A percentile compares a stretch with the other conserved stretches of the same genome.
Evolutionary conservation across 108 stramenopile genomes (phyloP).

Genomic region (Parietichytrium sp.): DNA sequence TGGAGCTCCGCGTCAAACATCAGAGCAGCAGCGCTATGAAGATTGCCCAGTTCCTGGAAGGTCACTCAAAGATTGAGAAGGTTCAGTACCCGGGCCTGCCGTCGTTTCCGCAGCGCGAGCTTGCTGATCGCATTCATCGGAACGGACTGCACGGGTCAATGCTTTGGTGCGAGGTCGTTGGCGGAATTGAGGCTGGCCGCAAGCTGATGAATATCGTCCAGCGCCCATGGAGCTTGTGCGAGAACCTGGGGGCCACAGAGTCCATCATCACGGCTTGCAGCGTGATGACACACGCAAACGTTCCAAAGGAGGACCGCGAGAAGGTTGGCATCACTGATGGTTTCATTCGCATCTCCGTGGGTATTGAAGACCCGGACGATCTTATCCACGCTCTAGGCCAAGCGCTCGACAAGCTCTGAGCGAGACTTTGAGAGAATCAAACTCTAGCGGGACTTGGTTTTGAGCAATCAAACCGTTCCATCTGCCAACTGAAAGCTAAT

Average conservation of each 20-base stretch:
- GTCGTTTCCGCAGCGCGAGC: constrained; percentile 72
- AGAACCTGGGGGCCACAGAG: constrained; percentile 76
- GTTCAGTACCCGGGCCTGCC: constrained; percentile 75
- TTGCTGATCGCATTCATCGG: constrained; percentile 73
- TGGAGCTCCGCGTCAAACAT: constrained; percentile 70
- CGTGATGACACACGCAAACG: constrained; percentile 81
- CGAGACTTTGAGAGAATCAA: too few species aligned
- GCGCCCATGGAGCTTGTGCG: constrained; percentile 76
- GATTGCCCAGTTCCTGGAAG: constrained; percentile 75
- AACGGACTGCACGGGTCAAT: constrained; percentile 76
- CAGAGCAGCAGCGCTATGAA: constrained; percentile 71
- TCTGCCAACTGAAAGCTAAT: too few species aligned
- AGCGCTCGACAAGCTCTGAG: constrained; percentile 56
- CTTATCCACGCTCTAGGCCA: constrained; percentile 14
- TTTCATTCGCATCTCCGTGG: constrained; percentile 41
- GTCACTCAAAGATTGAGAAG: constrained; percentile 70
- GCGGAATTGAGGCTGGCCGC: constrained; percentile 66
- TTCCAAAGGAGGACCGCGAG: constrained; percentile 70
- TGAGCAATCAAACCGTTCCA: too few species aligned
- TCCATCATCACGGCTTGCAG: constrained; percentile 76
- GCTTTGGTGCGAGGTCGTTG: constrained; percentile 79
- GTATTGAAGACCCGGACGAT: constrained; percentile 40
- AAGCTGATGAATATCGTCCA: constrained; percentile 75
- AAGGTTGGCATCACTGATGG: constrained; percentile 80
- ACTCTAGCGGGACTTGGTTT: too few species aligned